Base-by-base conservation (phyloP, 2,329 filamentous ascomycete species). In the Lasiodiplodia sp. region DNA sequence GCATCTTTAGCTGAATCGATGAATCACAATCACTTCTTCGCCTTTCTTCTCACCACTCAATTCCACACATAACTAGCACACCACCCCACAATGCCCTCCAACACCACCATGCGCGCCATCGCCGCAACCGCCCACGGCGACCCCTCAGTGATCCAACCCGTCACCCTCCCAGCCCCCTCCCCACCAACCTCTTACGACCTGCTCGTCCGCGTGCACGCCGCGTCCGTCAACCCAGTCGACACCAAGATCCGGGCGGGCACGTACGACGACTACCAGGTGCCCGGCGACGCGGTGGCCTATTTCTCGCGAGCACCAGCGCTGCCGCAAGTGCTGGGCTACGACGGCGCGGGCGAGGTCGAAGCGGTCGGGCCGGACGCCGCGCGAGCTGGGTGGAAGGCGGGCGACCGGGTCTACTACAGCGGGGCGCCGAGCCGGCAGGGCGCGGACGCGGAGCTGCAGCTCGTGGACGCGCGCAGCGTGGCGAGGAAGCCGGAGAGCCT, bases 371-470 rank as follows among this genome's bases (percentile, higher is more conserved):
- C 75, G 1, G 38, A 56, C 14, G 66, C 66, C 0, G 71, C 75
- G 1, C 63, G 68, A 28, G 77, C 77, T 16, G 80, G 76, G 62
- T 83, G 82, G 75, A 34, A 79, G 38, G 58, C 73, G 12, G 83
- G 83, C 12, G 83, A 84, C 68, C 78, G 82, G 60, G 76, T 85
- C 51, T 84, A 76, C 77, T 84, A 81, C 70, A 75, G 80, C 12
- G 80, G 78, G 18, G 77, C 72, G 38, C 80, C 81, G 0, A 76
- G 79, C 18, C 70, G 77, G 7, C 82, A 80, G 63, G 83, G 83
- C 28, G 74, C 78, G 8, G 81, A 82, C 69, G 81, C 82, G 7
- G 80, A 84, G 72, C 78, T 79, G 51, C 75, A 81, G 58, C 73
- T 83, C 23, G 79, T 84, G 23, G 81, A 84, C 70, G 77, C 78